Base-by-base conservation (phyloP, 805 yeast species). In the Starmerella vaccinii region DNA sequence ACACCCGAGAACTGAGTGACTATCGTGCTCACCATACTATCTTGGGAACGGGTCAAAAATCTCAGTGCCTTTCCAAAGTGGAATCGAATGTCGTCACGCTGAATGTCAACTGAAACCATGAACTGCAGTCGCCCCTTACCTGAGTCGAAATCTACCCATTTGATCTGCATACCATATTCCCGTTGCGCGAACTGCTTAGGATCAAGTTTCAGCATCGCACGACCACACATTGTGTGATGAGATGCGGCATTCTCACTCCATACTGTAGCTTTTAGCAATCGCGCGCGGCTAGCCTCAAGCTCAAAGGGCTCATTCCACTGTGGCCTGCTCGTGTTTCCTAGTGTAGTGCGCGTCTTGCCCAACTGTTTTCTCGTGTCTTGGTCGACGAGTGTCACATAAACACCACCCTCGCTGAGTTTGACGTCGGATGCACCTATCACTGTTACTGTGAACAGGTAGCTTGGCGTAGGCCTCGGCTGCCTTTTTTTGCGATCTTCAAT, bases 271-370 rank as follows among this genome's bases (percentile, higher is more conserved):
- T 78, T 73, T 1, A 83, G 56, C 24, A 77, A 71, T 33, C 73
- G 67, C 1, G 75, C 62, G 1, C 73, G 65, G 13, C 19, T 21
- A 0, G 66, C 65, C 24, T 57, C 59, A 3, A 71, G 60, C 63
- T 87, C 95, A 63, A 87, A 85, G 50, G 83, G 84, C 68, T 89
- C 95, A 59, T 85, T 84, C 94, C 94, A 90, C 15, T 75, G 76
- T 0, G 97, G 96, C 58, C 80, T 78, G 5, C 46, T 18, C 30
- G 75, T 67, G 4, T 80, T 76, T 49, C 76, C 76, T 27, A 72
- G 70, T 4, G 84, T 70, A 0, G 81, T 75, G 57, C 84, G 71
- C 0, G 97, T 89, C 53, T 77, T 79, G 2, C 83, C 89, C 30
- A 84, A 68, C 26, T 78, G 78, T 47, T 68, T 71, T 34, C 76